Conservation (phyloP, 805 yeast species). For the Candida maris region DNA sequence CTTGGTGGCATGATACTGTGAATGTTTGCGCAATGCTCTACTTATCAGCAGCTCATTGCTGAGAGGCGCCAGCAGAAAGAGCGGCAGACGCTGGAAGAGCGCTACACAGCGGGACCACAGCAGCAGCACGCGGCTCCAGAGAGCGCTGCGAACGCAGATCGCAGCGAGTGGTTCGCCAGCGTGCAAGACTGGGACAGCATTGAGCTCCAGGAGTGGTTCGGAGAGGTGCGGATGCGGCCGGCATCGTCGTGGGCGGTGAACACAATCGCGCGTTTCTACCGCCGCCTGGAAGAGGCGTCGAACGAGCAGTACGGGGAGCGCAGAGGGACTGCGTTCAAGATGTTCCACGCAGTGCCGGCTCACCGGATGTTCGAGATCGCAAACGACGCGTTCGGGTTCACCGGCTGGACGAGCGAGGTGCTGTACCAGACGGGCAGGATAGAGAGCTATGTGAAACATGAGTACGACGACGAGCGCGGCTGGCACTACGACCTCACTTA, state of each 20-base stretch:
- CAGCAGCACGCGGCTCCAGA: background rate
- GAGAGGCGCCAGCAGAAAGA: too few species aligned
- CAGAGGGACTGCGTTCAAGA: slow-evolving; percentile 6
- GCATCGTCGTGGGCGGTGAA: slow-evolving; percentile 27
- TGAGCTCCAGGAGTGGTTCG: slow-evolving; percentile 20
- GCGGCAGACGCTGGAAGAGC: too few species aligned
- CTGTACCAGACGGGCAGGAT: slow-evolving; percentile 20
- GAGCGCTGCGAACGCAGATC: background rate
- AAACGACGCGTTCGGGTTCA: slow-evolving; percentile 47
- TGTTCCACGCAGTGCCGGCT: slow-evolving; percentile 20
- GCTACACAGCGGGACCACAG: too few species aligned
- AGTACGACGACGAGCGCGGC: slow-evolving; percentile 19
- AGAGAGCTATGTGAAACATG: slow-evolving; percentile 8
- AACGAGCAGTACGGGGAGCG: slow-evolving; percentile 12
- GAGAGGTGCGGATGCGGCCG: slow-evolving; percentile 19
- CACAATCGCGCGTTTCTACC: slow-evolving; percentile 17
- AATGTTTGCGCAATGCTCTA: too few species aligned
- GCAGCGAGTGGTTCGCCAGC: slow-evolving; percentile 20
- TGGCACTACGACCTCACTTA: slow-evolving; percentile 15
- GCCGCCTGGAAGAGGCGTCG: slow-evolving; percentile 12
- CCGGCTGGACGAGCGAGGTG: slow-evolving; percentile 47
- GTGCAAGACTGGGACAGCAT: slow-evolving; percentile 19
- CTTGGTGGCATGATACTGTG: too few species aligned
- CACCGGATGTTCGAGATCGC: slow-evolving; percentile 34
- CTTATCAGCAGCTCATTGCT: too few species aligned